Evolutionary conservation across 768 basidiomycete genomes (phyloP), one percentile per base, ranked within the genome.

Genomic region (Pisolithus marmoratus): DNA sequence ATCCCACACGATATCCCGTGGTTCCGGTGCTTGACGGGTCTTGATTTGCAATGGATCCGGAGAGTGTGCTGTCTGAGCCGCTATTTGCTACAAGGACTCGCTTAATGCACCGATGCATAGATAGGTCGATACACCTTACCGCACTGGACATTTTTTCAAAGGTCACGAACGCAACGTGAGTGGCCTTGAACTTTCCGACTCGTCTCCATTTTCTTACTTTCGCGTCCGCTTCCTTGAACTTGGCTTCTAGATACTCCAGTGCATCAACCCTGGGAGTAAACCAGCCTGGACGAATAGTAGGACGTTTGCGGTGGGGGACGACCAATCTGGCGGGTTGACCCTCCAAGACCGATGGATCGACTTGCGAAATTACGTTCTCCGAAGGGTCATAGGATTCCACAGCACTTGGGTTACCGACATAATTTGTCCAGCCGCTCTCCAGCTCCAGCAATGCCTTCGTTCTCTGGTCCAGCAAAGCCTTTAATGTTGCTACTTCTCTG

Each of bases 111-210:
- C 41, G 20, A 24, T 7, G 17, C 27, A 41, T 47, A 45, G 37
- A 23, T 46, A 40, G 8, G 34, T 3, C 17, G 22, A 29, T 36
- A 22, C 17, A 19, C 73, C 87, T 63, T 65, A 94, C 91, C 23
- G 93, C 91, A 59, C 85, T 87, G 1, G 90, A 88, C 83, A 94
- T 90, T 63, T 91, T 91, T 70, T 96, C 92, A 60, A 99, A 97
- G 0, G 96, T 98, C 19, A 98, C 89, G 62, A 98, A 99, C 0
- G 93, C 96, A 27, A 83, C 80, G 42, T 85, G 83, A 1, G 90
- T 91, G 2, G 93, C 78, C 58, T 79, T 84, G 65, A 91, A 94
- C 60, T 80, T 86, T 17, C 88, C 90, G 4, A 69, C 70, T 58
- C 77, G 74, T 42, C 95, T 74, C 62, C 84, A 76, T 62, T 79